A percentile compares a stretch with the other conserved stretches of the same genome.
phyloP scores from a whole-genome alignment of 805 yeast genomes.

The Sungouiozyma ichnusensis region DNA sequence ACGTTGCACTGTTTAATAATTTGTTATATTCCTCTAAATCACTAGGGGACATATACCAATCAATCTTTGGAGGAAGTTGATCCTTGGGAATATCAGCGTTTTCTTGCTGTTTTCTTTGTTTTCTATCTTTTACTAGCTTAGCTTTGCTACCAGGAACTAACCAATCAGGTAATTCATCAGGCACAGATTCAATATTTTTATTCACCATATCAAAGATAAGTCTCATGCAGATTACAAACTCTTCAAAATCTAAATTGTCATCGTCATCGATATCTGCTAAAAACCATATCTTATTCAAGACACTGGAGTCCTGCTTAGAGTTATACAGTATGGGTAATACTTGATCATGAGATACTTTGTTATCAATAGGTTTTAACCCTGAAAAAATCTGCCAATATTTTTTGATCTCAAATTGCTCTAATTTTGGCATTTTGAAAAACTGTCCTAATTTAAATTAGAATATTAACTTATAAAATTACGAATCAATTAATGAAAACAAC shows the following conservation, averaged over 20 bases:
- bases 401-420: constrained; percentile 92
- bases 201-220: constrained; percentile 85
- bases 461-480: not conserved
- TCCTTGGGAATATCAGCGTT: constrained; percentile 16
- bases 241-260: constrained; percentile 89
- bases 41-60: constrained; percentile 92
- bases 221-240: constrained; percentile 95
- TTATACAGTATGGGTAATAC: constrained; percentile 82
- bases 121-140: constrained; percentile 76
- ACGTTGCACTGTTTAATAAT: constrained; percentile 42
- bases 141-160: constrained; percentile 82
- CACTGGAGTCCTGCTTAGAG: constrained; percentile 69
- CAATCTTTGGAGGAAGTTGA: constrained; percentile 39
- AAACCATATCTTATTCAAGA: constrained; percentile 81
- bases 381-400: constrained; percentile 97
- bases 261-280: constrained; percentile 88
- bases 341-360: constrained; percentile 73
- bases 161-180: constrained; percentile 78
- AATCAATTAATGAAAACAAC: constrained; percentile 1
- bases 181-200: constrained; percentile 51
- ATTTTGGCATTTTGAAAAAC: constrained; percentile 39
- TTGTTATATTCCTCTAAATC: constrained; percentile 72
- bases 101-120: constrained; percentile 39
- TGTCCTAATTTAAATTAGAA: too few species aligned
- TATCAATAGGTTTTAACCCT: constrained; percentile 73